Base-by-base conservation (phyloP, 805 yeast species). In the Nakazawaea pomicola region DNA sequence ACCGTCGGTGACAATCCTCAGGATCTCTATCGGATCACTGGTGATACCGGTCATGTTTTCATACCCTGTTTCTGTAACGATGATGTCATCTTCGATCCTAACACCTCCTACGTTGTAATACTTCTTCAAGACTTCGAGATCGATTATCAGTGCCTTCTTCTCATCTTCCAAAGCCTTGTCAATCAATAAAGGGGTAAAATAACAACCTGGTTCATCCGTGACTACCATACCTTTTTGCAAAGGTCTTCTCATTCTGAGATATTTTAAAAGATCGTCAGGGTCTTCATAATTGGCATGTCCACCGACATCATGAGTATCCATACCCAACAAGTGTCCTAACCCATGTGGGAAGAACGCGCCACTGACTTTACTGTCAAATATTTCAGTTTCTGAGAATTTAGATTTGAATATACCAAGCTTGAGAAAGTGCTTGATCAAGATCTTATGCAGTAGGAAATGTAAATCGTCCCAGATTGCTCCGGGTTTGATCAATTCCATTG, bases 241-340 rank as follows among this genome's bases (percentile, higher is more conserved):
- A 1, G 64, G 58, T 53, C 98, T 78, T 52, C 98, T 76, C 41
- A 93, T 63, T 57, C 99, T 80, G 55, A 91, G 72, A 57, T 85
- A 88, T 44, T 74, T 66, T 52, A 88, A 72, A 62, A 83, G 70
- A 20, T 85, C 84, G 58, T 93, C 80, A 7, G 84, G 74, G 58
- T 91, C 99, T 3, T 80, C 76, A 58, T 90, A 90, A 60, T 91
- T 80, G 12, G 98, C 79, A 47, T 71, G 56, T 1, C 99, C 98
- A 31, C 87, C 98, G 35, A 88, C 95, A 62, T 91, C 99, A 60
- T 93, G 99, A 3, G 96, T 89, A 57, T 91, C 96, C 83, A 91
- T 72, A 18, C 99, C 99, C 30, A 91, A 64, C 55, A 88, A 68
- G 57, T 91, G 99, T 11, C 99, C 99, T 43, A 93, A 67, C 0